Conservation (phyloP, 768 basidiomycete genomes). For the Mycena galopus region DNA sequence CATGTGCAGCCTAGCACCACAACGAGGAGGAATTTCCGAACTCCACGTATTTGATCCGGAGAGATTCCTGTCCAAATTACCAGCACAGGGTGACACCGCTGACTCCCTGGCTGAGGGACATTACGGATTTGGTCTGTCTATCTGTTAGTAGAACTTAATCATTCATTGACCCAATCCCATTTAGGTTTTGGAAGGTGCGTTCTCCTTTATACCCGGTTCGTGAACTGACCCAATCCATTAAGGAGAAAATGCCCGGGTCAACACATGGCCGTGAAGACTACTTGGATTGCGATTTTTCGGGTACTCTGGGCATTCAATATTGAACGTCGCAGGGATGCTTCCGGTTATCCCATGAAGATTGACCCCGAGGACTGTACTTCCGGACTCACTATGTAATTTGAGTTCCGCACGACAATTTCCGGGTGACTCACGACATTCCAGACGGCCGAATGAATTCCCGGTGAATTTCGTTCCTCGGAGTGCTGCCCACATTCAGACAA, state of each 20-base stretch:
- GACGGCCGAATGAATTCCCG: neutral
- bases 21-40: constrained; percentile 6
- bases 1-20: constrained; percentile 7
- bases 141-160: neutral
- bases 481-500: constrained; percentile 9
- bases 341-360: neutral
- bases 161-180: neutral
- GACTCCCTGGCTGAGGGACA: neutral
- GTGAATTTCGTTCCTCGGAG: constrained; percentile 5
- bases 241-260: constrained; percentile 12
- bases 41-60: constrained; percentile 1
- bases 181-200: constrained; percentile 7
- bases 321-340: neutral
- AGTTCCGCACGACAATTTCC: neutral
- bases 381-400: constrained; percentile 10
- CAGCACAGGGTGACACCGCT: no score
- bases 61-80: neutral
- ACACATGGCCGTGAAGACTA: constrained; percentile 5
- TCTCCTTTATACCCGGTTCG: neutral
- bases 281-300: constrained; percentile 2
- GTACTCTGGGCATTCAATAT: constrained; percentile 3
- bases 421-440: neutral
- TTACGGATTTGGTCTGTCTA: constrained; percentile 1
- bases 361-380: neutral
- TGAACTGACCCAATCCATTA: neutral